A percentile compares a stretch with the other conserved stretches of the same genome.
These are phyloP conservation scores for Vanderwaltozyma polyspora DNA, from an alignment of 805 yeast species.

Conservation along the genomic window DNA sequence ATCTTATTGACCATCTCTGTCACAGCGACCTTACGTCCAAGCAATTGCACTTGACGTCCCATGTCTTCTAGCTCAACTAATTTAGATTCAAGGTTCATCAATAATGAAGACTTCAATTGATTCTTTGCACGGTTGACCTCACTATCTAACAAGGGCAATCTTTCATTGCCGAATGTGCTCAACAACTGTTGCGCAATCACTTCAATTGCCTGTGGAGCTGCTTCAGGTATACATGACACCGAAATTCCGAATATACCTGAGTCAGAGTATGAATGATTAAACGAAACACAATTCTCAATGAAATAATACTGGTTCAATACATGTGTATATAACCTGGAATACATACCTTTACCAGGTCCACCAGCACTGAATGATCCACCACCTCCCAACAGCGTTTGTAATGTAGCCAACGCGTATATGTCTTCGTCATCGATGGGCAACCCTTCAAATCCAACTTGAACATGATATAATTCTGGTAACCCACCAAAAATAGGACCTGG, in stretches of 20 bases:
- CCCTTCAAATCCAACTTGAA: constrained; percentile 84
- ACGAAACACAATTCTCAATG: constrained; percentile 77
- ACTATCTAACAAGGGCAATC: constrained; percentile 45
- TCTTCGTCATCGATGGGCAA: constrained; percentile 74
- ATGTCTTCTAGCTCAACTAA: constrained; percentile 91
- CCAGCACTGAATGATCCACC: constrained; percentile 98
- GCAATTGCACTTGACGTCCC: constrained; percentile 88
- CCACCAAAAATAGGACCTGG: constrained; percentile 47
- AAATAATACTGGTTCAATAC: constrained; percentile 86
- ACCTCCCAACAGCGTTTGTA: constrained; percentile 88
- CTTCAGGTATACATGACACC: constrained; percentile 73
- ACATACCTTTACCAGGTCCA: constrained; percentile 99
- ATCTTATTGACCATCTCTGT: constrained; percentile 74
- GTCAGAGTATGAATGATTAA: constrained; percentile 83
- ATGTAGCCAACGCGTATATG: constrained; percentile 78
- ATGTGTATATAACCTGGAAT: constrained; percentile 81
- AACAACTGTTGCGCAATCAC: constrained; percentile 58
- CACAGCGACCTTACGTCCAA: constrained; percentile 62
- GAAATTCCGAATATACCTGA: constrained; percentile 88
- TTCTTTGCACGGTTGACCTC: constrained; percentile 88
- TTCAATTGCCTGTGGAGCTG: constrained; percentile 75
- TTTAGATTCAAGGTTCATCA: constrained; percentile 89
- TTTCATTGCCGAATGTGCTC: constrained; percentile 37
- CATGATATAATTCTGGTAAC: constrained; percentile 70
- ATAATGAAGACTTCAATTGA: constrained; percentile 73